A percentile compares a stretch with the other conserved stretches of the same genome.
phyloP scores from a whole-genome alignment of 495 filamentous ascomycete species.

The Neurospora terricola region DNA sequence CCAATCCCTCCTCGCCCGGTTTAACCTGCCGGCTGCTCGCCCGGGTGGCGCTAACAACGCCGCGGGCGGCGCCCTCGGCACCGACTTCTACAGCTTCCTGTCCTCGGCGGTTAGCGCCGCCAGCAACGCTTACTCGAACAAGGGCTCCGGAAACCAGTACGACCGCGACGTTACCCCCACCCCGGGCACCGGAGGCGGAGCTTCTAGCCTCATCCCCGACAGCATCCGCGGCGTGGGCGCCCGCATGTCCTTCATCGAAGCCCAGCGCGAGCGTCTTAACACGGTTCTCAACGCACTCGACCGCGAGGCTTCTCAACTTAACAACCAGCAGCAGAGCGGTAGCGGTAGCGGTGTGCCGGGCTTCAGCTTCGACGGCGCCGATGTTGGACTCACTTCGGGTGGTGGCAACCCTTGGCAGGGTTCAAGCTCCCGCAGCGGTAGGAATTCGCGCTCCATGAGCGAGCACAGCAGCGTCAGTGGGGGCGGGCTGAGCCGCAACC shows the following conservation, averaged over 20 bases:
- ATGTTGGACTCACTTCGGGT: neutral
- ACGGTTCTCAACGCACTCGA: slow-evolving; percentile 65
- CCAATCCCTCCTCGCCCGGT: slow-evolving; percentile 71
- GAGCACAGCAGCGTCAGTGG: slow-evolving; percentile 29
- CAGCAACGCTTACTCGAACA: slow-evolving; percentile 11
- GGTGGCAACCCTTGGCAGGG: neutral
- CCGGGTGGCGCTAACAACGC: slow-evolving; percentile 11
- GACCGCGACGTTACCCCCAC: slow-evolving; percentile 42
- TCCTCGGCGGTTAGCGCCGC: slow-evolving; percentile 51
- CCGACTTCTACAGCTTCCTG: slow-evolving; percentile 68
- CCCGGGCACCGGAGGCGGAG: neutral
- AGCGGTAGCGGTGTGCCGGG: slow-evolving; percentile 16
- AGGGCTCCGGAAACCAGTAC: neutral
- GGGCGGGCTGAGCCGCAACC: slow-evolving; percentile 54
- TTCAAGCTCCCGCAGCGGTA: neutral
- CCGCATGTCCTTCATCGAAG: slow-evolving; percentile 56
- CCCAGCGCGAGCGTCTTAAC: slow-evolving; percentile 63
- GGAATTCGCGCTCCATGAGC: slow-evolving; percentile 14
- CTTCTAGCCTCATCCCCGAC: slow-evolving; percentile 55
- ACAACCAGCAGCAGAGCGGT: slow-evolving; percentile 25
- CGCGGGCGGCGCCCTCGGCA: slow-evolving; percentile 30
- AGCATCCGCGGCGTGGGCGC: slow-evolving; percentile 51
- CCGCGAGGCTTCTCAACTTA: slow-evolving; percentile 49
- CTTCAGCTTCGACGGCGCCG: slow-evolving; percentile 22
- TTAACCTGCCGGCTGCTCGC: slow-evolving; percentile 61